Base-by-base conservation (phyloP, 768 basidiomycete genomes). In the Epithele typhae region DNA sequence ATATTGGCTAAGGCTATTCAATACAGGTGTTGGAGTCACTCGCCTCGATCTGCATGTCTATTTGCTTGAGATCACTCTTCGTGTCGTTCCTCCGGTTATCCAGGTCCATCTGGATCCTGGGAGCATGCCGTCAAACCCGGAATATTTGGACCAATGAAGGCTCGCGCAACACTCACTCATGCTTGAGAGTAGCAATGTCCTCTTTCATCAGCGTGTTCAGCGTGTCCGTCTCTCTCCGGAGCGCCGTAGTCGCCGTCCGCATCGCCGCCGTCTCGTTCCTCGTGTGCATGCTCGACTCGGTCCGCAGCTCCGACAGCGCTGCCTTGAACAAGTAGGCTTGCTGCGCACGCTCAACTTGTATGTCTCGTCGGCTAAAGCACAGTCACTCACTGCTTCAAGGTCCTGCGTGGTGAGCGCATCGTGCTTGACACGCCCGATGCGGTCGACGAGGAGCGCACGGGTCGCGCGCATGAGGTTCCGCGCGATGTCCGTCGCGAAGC, bases 311-410 rank as follows among this genome's bases (percentile, higher is more conserved):
- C 2, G 89, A 89, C 30, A 98, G 66, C 0, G 95, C 96, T 17
- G 96, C 96, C 37, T 85, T 82, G 66, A 96, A 96, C 25, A 97
- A 72, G 64, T 97, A 97, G 15, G 93, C 93, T 84, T 94, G 90
- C 92, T 96, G 43, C 15, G 15, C 2, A 27, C 4, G n/a, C 32
- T 5, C 24, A 25, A 9, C 12, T 11, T 27, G 24, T 40, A 30
- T 30, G 27, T 7, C 27, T 14, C 8, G 14, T 30, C 27, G 14
- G 27, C 27, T 14, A 30, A 30, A 30, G 14, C 27, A 30, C 27
- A 14, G 42, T 17, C 18, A 72, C 84, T 44, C 63, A 90, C 89
- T 62, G 89, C 91, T 60, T 90, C 89, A 34, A 90, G 62, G 61
- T 92, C 90, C 65, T 92, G 87, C 14, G 72, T 65, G 14, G 81